phyloP scores from a whole-genome alignment of 1,284 basidiomycete species.

The Apiotrichum porosum region DNA sequence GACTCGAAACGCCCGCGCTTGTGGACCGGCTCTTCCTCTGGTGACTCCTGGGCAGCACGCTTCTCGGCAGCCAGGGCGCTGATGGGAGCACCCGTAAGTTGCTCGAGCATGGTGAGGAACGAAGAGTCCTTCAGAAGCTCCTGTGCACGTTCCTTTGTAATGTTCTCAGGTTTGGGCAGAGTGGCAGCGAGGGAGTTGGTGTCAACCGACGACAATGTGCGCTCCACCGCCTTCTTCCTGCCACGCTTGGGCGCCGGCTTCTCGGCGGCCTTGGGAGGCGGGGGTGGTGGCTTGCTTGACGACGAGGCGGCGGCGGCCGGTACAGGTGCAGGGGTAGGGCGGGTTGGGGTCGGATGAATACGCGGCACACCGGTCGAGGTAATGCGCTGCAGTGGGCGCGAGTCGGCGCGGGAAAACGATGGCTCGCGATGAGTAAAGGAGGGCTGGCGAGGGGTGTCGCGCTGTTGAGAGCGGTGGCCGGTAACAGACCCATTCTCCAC shows the following conservation, averaged over 20 bases:
- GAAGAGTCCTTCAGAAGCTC: slow-evolving; percentile 30
- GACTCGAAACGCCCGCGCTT: slow-evolving; percentile 4
- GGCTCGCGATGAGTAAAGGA: no score
- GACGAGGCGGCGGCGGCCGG: slow-evolving; percentile 1
- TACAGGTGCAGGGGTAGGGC: no score
- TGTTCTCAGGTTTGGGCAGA: slow-evolving; percentile 20
- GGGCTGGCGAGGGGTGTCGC: no score
- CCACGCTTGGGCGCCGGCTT: no score
- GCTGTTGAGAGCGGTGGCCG: neutral
- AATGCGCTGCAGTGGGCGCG: no score
- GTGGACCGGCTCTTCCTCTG: slow-evolving; percentile 6
- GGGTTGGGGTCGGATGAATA: no score
- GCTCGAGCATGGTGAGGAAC: slow-evolving; percentile 35
- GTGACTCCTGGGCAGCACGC: neutral
- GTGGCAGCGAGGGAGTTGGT: neutral
- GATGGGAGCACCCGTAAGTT: slow-evolving; percentile 24
- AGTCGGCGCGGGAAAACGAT: no score
- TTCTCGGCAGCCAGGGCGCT: neutral
- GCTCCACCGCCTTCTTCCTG: neutral
- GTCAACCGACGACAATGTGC: neutral
- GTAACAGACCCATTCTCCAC: slow-evolving; percentile 8
- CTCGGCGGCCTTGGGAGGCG: neutral
- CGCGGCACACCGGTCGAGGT: no score
- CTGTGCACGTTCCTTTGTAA: slow-evolving; percentile 41
- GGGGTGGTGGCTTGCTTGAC: neutral